These are phyloP conservation scores for Trichoderma asperelloides DNA, from an alignment of 495 filamentous ascomycete genomes.

Conservation along the genomic window DNA sequence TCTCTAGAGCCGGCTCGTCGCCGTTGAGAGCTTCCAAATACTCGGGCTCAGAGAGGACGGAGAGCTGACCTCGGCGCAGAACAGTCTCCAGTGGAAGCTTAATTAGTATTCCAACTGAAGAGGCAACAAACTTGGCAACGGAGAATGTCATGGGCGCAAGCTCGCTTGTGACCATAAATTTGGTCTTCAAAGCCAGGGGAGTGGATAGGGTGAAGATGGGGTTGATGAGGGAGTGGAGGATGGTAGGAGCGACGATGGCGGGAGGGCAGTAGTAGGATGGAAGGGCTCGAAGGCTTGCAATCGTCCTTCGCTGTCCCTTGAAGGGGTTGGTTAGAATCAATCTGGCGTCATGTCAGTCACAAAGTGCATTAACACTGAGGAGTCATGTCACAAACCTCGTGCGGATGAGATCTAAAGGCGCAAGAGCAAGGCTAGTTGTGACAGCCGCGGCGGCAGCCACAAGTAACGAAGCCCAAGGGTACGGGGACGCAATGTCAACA, in stretches of 20 bases:
- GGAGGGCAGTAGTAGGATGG: constrained; percentile 67
- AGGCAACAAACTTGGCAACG: constrained; percentile 65
- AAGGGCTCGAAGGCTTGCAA: constrained; percentile 64
- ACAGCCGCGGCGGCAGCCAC: constrained; percentile 79
- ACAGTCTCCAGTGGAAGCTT: constrained; percentile 89
- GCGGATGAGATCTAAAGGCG: constrained; percentile 82
- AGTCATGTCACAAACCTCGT: constrained; percentile 47
- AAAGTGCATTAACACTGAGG: neutral
- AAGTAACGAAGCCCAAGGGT: constrained; percentile 61
- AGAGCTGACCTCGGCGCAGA: constrained; percentile 75
- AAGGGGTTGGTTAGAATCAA: constrained; percentile 74
- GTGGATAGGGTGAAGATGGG: constrained; percentile 68
- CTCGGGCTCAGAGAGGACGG: constrained; percentile 39
- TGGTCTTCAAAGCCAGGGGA: constrained; percentile 71
- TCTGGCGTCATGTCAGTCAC: constrained; percentile 24
- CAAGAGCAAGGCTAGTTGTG: constrained; percentile 65
- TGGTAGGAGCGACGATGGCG: constrained; percentile 66
- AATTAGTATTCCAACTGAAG: constrained; percentile 69
- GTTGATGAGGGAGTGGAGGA: constrained; percentile 76
- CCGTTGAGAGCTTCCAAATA: constrained; percentile 32
- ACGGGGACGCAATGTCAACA: constrained; percentile 57
- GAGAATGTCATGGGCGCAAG: constrained; percentile 72
- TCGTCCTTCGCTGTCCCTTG: constrained; percentile 60
- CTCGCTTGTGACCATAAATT: constrained; percentile 71
- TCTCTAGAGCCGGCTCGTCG: constrained; percentile 44